Conservation (phyloP, 768 basidiomycete species). For the Hemileccinum impolitum region DNA sequence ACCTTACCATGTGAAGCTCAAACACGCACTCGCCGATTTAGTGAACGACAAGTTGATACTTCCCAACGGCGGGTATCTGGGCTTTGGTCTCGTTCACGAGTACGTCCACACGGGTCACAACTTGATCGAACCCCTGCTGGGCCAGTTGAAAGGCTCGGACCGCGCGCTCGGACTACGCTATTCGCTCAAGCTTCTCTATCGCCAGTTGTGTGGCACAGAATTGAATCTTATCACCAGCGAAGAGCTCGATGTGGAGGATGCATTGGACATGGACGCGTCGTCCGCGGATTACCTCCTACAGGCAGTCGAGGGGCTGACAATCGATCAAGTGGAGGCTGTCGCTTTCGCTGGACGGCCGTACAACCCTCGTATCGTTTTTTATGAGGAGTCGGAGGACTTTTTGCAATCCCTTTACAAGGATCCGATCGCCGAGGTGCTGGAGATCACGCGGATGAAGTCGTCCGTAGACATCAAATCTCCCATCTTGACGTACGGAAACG, state of each 20-base stretch:
- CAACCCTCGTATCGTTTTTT: not conserved
- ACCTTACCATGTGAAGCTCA: not conserved
- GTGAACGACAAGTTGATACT: slow-evolving; percentile 1
- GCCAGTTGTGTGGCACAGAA: accelerated
- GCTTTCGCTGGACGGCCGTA: not conserved
- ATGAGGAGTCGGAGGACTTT: not conserved
- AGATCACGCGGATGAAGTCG: slow-evolving; percentile 11
- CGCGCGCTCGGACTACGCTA: slow-evolving; percentile 6
- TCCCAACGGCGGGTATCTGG: slow-evolving; percentile 6
- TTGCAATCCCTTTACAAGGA: not conserved
- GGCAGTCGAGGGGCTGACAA: not conserved
- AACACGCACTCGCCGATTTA: not conserved
- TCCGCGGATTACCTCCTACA: not conserved
- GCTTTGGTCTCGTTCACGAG: slow-evolving; percentile 12
- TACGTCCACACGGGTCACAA: slow-evolving; percentile 1
- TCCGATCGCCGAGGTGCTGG: slow-evolving; percentile 7
- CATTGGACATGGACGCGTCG: not conserved
- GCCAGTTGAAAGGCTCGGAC: slow-evolving; percentile 15
- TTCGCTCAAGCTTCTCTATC: slow-evolving; percentile 5
- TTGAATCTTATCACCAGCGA: not conserved
- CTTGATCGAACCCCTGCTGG: not conserved
- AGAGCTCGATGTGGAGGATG: not conserved
- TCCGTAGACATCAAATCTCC: not conserved
- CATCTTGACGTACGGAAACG: slow-evolving; percentile 4
- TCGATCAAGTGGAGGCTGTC: slow-evolving; percentile 6